Percentiles rank a stretch among this genome's conserved stretches.
Evolutionary conservation across 371 early-diverging fungal species (phyloP).

Genomic region (Enterospora canceri): DNA sequence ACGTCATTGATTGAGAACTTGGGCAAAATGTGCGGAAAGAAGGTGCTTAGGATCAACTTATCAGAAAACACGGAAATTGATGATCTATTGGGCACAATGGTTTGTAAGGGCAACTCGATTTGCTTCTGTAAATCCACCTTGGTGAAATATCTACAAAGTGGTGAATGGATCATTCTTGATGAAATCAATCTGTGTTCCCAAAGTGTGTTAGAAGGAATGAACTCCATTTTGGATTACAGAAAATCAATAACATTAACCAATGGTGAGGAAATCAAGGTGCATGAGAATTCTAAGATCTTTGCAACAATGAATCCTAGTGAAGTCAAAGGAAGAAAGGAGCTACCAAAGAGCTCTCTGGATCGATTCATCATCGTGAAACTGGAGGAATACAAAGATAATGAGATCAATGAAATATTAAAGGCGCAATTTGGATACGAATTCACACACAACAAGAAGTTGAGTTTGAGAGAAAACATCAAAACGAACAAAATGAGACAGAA

Average conservation of each 20-base stretch:
- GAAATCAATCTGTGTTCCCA: conserved; percentile 96
- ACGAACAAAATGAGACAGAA: conserved; percentile 2
- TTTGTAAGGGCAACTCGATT: conserved; percentile 19
- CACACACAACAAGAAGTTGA: not conserved
- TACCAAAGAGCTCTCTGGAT: conserved; percentile 91
- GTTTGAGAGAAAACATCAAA: conserved; percentile 39
- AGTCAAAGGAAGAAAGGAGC: conserved; percentile 87
- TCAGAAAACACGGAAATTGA: conserved; percentile 94
- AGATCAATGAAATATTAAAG: conserved; percentile 42
- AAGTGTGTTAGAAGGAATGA: conserved; percentile 94
- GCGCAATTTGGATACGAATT: conserved; percentile 9
- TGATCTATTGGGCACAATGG: conserved; percentile 76
- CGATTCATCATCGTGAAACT: conserved; percentile 86
- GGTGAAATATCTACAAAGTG: conserved; percentile 76
- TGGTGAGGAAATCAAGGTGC: conserved; percentile 69
- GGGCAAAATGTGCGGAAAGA: conserved; percentile 67
- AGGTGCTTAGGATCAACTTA: conserved; percentile 82
- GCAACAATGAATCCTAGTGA: conserved; percentile 92
- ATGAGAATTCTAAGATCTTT: conserved; percentile 64
- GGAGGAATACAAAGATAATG: conserved; percentile 55
- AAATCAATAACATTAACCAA: conserved; percentile 73
- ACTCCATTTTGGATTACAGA: conserved; percentile 92
- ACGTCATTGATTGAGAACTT: conserved; percentile 76
- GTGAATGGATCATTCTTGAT: conserved; percentile 92
- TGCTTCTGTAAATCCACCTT: conserved; percentile 69